phyloP scores from a whole-genome alignment of 164 flowering plant species.

The Euptelea pleiosperma region DNA sequence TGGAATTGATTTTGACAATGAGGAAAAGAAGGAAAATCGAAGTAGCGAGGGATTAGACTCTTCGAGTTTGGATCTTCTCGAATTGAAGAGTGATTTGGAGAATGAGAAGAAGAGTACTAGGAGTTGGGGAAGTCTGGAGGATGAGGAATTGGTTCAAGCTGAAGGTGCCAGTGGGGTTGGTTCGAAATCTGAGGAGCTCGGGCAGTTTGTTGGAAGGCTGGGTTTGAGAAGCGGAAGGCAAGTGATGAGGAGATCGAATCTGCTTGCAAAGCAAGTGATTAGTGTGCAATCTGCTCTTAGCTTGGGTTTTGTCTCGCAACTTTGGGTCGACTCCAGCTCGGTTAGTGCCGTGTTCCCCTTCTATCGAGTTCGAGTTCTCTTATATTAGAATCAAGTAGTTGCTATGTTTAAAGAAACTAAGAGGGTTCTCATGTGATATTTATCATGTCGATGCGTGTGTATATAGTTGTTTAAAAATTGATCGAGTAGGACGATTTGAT shows the following conservation, averaged over 20 bases:
- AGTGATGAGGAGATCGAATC: constrained; percentile 51
- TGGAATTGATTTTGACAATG: neutral
- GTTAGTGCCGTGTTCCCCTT: constrained; percentile 37
- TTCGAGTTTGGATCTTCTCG: constrained; percentile 29
- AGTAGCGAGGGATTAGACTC: constrained; percentile 14
- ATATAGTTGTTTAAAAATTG: no score
- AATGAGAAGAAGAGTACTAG: constrained; percentile 12
- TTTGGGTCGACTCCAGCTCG: constrained; percentile 73
- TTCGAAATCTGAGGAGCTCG: constrained; percentile 16
- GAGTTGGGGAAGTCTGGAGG: constrained; percentile 7
- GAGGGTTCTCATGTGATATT: no score
- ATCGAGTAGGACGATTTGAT: no score
- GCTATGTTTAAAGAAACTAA: no score
- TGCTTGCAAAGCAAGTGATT: constrained; percentile 86
- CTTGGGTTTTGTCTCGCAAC: constrained; percentile 77
- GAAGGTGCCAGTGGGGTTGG: constrained; percentile 11
- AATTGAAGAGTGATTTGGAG: constrained; percentile 21
- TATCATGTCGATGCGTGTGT: no score
- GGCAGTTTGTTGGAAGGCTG: constrained; percentile 10
- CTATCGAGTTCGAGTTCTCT: neutral
- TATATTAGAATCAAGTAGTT: no score
- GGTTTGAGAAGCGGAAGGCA: constrained; percentile 38
- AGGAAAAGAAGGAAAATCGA: constrained; percentile 8
- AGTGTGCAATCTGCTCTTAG: constrained; percentile 63
- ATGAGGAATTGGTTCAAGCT: constrained; percentile 18